Conservation (phyloP, 345 rosid genomes). For the Diplotaxis tenuifolia region DNA sequence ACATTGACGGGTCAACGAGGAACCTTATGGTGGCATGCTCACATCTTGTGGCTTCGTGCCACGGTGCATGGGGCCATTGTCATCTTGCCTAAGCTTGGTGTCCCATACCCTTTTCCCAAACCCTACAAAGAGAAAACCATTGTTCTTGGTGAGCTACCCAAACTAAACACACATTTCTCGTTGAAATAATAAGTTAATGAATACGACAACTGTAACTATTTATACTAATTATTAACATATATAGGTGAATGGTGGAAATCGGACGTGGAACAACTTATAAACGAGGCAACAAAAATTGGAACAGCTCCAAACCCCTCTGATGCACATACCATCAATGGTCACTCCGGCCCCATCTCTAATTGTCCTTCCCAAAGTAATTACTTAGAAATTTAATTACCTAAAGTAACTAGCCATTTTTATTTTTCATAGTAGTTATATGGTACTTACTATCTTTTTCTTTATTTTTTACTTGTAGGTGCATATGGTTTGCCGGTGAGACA, state of each 20-base stretch:
- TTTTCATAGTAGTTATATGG: background rate
- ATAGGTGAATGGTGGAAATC: conserved; percentile 98
- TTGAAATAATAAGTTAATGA: background rate
- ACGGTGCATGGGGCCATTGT: conserved; percentile 86
- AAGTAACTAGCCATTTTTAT: background rate
- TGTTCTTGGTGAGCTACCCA: conserved; percentile 38
- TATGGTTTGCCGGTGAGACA: conserved; percentile 45
- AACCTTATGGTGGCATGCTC: conserved; percentile 84
- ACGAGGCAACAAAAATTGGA: conserved; percentile 63
- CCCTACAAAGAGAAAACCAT: conserved; percentile 62
- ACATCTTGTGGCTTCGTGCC: conserved; percentile 90
- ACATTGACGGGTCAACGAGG: conserved; percentile 82
- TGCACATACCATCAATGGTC: conserved; percentile 90
- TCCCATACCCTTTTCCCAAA: conserved; percentile 83
- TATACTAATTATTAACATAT: background rate
- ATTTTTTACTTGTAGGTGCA: background rate
- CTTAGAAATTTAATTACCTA: background rate
- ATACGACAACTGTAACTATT: background rate
- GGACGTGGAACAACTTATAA: conserved; percentile 74
- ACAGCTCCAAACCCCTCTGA: conserved; percentile 75
- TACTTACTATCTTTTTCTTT: background rate
- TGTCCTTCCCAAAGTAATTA: conserved; percentile 57
- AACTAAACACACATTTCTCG: conserved; percentile 21
- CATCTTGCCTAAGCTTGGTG: conserved; percentile 73
- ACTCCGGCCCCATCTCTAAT: conserved; percentile 52